Base-by-base conservation (phyloP, 225 moss, liverwort and hornwort genomes). In the Pseudoscleropodium purum region DNA sequence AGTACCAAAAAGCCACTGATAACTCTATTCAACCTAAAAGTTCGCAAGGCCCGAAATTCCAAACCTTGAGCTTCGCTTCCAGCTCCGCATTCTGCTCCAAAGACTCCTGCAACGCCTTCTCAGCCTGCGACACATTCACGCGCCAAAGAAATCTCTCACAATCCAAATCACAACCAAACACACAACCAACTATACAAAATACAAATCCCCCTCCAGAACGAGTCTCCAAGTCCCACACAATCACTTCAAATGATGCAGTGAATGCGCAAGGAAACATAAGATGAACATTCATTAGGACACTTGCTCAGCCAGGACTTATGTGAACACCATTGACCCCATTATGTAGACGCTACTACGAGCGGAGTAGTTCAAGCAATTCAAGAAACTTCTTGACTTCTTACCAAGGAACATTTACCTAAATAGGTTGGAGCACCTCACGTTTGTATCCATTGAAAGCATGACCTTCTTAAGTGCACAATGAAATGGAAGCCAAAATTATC, bases 91-190 rank as follows among this genome's bases (percentile, higher is more conserved):
- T 73, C 17, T 82, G 91, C 72, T 89, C 91, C 84, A 87, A 61
- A 18, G 89, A 79, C 52, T 91, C 87, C 43, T 91, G 89, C 87
- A 89, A 88, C 34, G 91, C 87, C 15, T 87, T 82, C 85, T 93
- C 92, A 2, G 89, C 78, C 92, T 89, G 90, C 61, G 70, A 74
- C 85, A 36, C 17, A 12, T 64, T 5, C 51, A 59, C 19, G 51
- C 72, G 52, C 26, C 10, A 8, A 21, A 23, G 4, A 8, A 31
- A 51, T 26, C 56, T 77, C 72, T 67, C 25, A 20, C 18, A 84
- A 81, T 18, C 59, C 75, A 83, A 23, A 37, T 77, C 75, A 3
- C 49, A 15, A 63, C n/a, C 29, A 34, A 78, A 10, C 26, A 11
- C 41, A 21, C 21, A 27, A n/a, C 27, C 17, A 27, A 26, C 25